Conservation (phyloP, 768 basidiomycete genomes). For the Boletus pseudo-olivaceus region DNA sequence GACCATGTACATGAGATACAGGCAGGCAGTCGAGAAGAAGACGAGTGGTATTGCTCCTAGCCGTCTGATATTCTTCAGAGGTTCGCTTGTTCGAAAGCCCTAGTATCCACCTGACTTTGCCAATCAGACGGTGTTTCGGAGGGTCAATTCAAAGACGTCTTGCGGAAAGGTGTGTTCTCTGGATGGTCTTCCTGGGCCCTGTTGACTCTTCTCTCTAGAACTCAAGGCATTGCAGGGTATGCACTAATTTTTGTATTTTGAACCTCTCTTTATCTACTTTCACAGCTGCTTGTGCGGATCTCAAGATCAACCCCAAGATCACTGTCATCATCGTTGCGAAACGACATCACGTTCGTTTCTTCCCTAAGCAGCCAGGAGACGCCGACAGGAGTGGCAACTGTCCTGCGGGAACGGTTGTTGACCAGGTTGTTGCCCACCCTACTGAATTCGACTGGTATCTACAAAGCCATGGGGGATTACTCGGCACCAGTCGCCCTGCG, state of each 20-base stretch:
- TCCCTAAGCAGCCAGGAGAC: slow-evolving; percentile 43
- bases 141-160: slow-evolving; percentile 45
- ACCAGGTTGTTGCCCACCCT: slow-evolving; percentile 65
- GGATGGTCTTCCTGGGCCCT: no score
- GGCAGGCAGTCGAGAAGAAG: slow-evolving; percentile 50
- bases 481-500: slow-evolving; percentile 71
- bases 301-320: slow-evolving; percentile 60
- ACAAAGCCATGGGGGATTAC: slow-evolving; percentile 70
- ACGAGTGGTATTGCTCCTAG: slow-evolving; percentile 46
- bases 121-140: slow-evolving; percentile 51
- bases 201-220: slow-evolving; percentile 37
- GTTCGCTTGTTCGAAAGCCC: slow-evolving; percentile 32
- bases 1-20: slow-evolving; percentile 55
- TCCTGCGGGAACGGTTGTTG: slow-evolving; percentile 75
- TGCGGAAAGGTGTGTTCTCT: slow-evolving; percentile 49
- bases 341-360: slow-evolving; percentile 45
- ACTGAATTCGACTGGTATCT: slow-evolving; percentile 77
- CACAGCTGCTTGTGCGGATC: slow-evolving; percentile 58
- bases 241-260: slow-evolving; percentile 4
- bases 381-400: slow-evolving; percentile 70
- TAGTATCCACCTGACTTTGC: slow-evolving; percentile 4
- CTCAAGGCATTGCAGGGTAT: slow-evolving; percentile 57
- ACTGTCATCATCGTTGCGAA: slow-evolving; percentile 82
- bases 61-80: slow-evolving; percentile 74
- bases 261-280: slow-evolving; percentile 1